Evolutionary conservation across 768 basidiomycete species (phyloP).

Genomic region (Agaricus sinodeliciosus): DNA sequence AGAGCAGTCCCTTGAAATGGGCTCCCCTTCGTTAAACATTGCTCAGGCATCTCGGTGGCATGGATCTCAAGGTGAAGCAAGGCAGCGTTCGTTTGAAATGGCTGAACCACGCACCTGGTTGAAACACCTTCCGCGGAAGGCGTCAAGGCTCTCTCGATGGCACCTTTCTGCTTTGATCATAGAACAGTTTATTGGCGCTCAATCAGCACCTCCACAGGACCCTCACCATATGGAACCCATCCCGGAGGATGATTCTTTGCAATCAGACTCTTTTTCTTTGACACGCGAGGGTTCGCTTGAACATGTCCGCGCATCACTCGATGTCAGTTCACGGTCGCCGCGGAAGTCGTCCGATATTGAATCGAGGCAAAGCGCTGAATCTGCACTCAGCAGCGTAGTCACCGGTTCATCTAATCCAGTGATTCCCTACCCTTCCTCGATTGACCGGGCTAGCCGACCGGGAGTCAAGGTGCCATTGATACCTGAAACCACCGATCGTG

Average conservation of each 20-base stretch:
- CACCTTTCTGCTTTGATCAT: conserved; percentile 62
- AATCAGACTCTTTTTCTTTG: not conserved
- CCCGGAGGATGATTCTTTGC: conserved; percentile 30
- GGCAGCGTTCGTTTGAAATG: conserved; percentile 48
- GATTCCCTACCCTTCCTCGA: not conserved
- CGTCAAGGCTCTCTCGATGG: conserved; percentile 41
- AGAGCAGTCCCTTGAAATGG: conserved; percentile 28
- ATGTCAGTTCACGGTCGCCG: not conserved
- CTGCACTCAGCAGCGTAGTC: not conserved
- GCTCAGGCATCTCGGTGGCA: conserved; percentile 56
- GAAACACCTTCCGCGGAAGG: conserved; percentile 43
- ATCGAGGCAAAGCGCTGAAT: conserved; percentile 9
- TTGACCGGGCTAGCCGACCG: not conserved
- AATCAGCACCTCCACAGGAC: conserved; percentile 14
- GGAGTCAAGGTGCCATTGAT: not conserved
- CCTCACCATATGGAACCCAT: conserved; percentile 36
- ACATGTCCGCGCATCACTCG: not conserved
- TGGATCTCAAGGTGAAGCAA: conserved; percentile 36
- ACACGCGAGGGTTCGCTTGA: not conserved
- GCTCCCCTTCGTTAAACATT: conserved; percentile 32
- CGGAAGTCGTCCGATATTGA: conserved; percentile 5
- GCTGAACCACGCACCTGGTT: conserved; percentile 73
- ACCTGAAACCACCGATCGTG: not conserved
- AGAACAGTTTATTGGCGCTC: conserved; percentile 54
- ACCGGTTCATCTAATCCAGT: conserved; percentile 4